Evolutionary conservation across 208 protist species (phyloP).

Genomic region (Acanthamoeba culbertsoni): DNA sequence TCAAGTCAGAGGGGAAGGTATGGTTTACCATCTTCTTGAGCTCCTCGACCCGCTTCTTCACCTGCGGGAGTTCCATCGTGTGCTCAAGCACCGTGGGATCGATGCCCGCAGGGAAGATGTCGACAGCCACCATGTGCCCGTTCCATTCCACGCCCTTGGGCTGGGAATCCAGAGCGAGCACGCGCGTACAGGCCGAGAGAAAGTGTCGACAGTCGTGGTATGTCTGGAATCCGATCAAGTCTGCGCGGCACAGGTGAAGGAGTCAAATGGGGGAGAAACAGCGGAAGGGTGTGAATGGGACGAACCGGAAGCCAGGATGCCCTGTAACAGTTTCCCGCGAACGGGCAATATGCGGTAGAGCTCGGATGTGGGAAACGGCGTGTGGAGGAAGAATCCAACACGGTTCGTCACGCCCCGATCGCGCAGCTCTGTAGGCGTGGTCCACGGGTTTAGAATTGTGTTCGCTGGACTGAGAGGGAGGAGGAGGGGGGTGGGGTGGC

Average conservation of each 20-base stretch:
- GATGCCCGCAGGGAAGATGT: conserved; percentile 73
- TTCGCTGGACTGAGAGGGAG: too few species aligned
- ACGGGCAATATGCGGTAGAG: conserved; percentile 80
- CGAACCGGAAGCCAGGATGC: conserved; percentile 71
- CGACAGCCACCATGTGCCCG: conserved; percentile 59
- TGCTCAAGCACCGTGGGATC: conserved; percentile 7
- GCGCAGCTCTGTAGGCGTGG: background rate
- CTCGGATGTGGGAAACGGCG: conserved; percentile 83
- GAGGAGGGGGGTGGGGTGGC: too few species aligned
- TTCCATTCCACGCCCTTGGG: conserved; percentile 45
- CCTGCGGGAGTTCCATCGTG: background rate
- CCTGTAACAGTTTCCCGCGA: conserved; percentile 75
- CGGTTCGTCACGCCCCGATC: background rate
- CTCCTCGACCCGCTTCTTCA: conserved; percentile 63
- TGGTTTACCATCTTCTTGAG: conserved; percentile 62
- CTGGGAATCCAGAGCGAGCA: conserved; percentile 65
- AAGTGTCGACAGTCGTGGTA: conserved; percentile 83
- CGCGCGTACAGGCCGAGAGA: conserved; percentile 71
- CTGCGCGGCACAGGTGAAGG: too few species aligned
- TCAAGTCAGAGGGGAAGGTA: background rate
- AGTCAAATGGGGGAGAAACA: too few species aligned
- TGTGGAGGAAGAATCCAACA: conserved; percentile 83
- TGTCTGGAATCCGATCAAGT: conserved; percentile 80
- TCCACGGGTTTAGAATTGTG: too few species aligned
- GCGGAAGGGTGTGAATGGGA: background rate